A percentile compares a stretch with the other conserved stretches of the same genome.
Evolutionary conservation across 495 filamentous ascomycete genomes (phyloP).

Genomic region (Oleoguttula mirabilis): DNA sequence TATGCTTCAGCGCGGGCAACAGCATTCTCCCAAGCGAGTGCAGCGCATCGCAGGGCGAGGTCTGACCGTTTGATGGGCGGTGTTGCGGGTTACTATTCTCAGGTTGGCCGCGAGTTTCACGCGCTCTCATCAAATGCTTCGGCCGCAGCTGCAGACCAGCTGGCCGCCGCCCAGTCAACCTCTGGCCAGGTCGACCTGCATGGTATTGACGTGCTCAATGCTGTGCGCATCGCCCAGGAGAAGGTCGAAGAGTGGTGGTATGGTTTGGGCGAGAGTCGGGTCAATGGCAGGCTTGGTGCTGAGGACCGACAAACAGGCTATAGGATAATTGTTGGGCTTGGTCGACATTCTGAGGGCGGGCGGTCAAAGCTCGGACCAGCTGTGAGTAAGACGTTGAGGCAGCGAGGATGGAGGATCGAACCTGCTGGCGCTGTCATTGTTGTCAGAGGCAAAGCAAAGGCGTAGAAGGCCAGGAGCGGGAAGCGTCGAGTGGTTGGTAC

Average conservation of each 20-base stretch:
- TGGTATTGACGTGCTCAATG: slow-evolving; percentile 69
- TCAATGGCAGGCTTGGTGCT: slow-evolving; percentile 26
- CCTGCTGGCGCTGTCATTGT: slow-evolving; percentile 1
- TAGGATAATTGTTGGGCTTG: slow-evolving; percentile 68
- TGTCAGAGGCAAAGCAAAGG: slow-evolving; percentile 4
- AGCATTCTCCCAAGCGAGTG: slow-evolving; percentile 48
- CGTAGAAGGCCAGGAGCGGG: too few relatives aligned
- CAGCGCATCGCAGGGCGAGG: slow-evolving; percentile 49
- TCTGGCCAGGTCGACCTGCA: slow-evolving; percentile 60
- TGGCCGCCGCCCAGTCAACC: slow-evolving; percentile 46
- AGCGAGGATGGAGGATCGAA: slow-evolving; percentile 75
- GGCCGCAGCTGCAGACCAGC: slow-evolving; percentile 25
- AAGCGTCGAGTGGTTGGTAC: too few relatives aligned
- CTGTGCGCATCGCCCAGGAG: slow-evolving; percentile 57
- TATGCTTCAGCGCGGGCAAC: slow-evolving; percentile 33
- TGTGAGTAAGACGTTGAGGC: slow-evolving; percentile 61
- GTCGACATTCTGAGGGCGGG: slow-evolving; percentile 66
- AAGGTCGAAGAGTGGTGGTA: slow-evolving; percentile 71
- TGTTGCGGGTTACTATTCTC: slow-evolving; percentile 53
- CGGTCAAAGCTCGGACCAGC: slow-evolving; percentile 63
- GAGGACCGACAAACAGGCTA: slow-evolving; percentile 33
- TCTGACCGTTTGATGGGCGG: slow-evolving; percentile 56
- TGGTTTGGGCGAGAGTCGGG: slow-evolving; percentile 46
- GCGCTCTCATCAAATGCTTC: slow-evolving; percentile 31
- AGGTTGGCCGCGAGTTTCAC: slow-evolving; percentile 43